Conservation (phyloP, 495 filamentous ascomycete species). For the Cladorrhinum samala region DNA sequence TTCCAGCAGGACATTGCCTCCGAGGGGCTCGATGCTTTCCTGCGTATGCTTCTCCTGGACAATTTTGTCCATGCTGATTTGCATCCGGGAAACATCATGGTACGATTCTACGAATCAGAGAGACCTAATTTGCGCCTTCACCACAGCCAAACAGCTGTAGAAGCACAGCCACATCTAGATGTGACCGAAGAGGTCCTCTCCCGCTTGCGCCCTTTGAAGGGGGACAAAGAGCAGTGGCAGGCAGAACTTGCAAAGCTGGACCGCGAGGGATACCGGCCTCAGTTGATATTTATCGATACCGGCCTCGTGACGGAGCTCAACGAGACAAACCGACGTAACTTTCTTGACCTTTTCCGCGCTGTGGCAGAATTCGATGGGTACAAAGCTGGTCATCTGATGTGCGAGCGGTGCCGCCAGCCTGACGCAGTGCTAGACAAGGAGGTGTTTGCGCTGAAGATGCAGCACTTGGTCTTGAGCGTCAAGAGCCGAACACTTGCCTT, state of each 20-base stretch:
- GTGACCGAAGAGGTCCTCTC: slow-evolving; percentile 82
- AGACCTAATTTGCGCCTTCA: slow-evolving; percentile 49
- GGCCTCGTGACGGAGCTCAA: slow-evolving; percentile 95
- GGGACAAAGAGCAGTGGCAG: slow-evolving; percentile 59
- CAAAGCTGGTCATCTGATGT: slow-evolving; percentile 92
- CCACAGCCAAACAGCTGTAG: slow-evolving; percentile 30
- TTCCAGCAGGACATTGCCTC: slow-evolving; percentile 93
- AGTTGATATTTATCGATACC: slow-evolving; percentile 96
- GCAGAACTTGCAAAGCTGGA: slow-evolving; percentile 73
- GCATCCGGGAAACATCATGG: slow-evolving; percentile 99
- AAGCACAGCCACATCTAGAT: slow-evolving; percentile 54
- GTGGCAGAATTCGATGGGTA: slow-evolving; percentile 97
- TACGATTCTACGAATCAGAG: slow-evolving; percentile 88
- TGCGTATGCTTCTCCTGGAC: slow-evolving; percentile 95
- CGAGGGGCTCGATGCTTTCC: slow-evolving; percentile 94
- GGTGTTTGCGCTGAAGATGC: slow-evolving; percentile 92
- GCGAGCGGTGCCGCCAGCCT: slow-evolving; percentile 86
- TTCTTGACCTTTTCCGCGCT: slow-evolving; percentile 92
- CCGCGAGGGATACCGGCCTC: slow-evolving; percentile 82
- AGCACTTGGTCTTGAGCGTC: slow-evolving; percentile 84
- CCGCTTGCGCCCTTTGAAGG: slow-evolving; percentile 65
- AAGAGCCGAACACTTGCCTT: slow-evolving; percentile 87
- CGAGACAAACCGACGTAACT: slow-evolving; percentile 77
- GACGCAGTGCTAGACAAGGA: slow-evolving; percentile 81
- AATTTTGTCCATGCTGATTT: slow-evolving; percentile 99